Conservation (phyloP, 208 protist genomes). For the Wallacemonas collosoma region DNA sequence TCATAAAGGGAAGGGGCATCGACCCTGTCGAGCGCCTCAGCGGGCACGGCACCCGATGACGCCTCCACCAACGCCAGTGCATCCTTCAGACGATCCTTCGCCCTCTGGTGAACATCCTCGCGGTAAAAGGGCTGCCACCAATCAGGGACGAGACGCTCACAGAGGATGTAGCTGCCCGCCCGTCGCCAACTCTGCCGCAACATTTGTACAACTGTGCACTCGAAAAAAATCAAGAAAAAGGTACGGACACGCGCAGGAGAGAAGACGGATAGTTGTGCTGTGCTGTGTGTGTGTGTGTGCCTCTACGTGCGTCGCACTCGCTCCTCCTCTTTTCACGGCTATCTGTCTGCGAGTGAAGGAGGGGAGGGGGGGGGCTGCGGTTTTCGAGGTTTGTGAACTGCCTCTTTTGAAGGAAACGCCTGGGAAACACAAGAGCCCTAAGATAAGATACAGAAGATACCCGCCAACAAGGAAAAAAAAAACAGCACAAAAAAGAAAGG, state of each 20-base stretch:
- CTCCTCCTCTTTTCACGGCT: too few species aligned
- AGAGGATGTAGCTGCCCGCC: constrained; percentile 59
- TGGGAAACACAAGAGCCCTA: too few species aligned
- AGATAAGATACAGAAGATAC: too few species aligned
- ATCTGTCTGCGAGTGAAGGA: too few species aligned
- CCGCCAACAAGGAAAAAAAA: too few species aligned
- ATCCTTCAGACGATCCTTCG: constrained; percentile 43
- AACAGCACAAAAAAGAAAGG: too few species aligned
- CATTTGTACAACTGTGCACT: constrained; percentile 7
- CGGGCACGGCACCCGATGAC: not conserved
- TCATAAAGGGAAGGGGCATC: constrained; percentile 37
- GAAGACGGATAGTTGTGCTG: too few species aligned
- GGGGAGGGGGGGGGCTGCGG: too few species aligned
- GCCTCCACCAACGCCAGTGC: constrained; percentile 24
- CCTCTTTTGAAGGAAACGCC: too few species aligned
- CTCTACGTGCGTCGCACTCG: too few species aligned
- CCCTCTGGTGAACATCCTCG: constrained; percentile 60
- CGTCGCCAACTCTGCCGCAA: constrained; percentile 24
- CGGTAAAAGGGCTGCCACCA: constrained; percentile 85
- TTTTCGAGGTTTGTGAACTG: too few species aligned
- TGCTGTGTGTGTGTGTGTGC: too few species aligned
- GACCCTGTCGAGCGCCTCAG: not conserved
- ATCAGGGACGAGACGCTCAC: constrained; percentile 63
- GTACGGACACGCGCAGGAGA: not conserved
- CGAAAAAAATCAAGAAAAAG: constrained; percentile 7